A percentile compares a stretch with the other conserved stretches of the same genome.
phyloP scores from a whole-genome alignment of 2,329 filamentous ascomycete species.

The Thelonectria blattea region DNA sequence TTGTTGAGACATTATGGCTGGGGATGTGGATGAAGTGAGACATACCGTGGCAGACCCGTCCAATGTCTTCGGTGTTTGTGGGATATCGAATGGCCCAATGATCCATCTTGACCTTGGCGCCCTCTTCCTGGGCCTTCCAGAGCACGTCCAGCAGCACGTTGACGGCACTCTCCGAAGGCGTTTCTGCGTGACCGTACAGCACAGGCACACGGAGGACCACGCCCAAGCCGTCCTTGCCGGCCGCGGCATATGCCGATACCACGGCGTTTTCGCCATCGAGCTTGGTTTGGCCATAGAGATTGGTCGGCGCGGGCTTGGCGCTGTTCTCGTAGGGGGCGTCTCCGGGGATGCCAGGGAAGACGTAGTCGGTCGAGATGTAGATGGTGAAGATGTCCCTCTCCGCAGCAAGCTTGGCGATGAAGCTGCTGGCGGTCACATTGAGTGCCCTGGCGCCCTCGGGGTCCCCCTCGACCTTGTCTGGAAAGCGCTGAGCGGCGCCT shows the following conservation, averaged over 20 bases:
- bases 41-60: conserved; percentile 73
- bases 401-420: conserved; percentile 71
- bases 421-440: conserved; percentile 74
- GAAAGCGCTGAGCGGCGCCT: conserved; percentile 88
- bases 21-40: conserved; percentile 26
- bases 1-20: conserved; percentile 19
- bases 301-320: conserved; percentile 71
- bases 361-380: conserved; percentile 85
- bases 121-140: conserved; percentile 72
- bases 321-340: conserved; percentile 81
- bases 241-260: conserved; percentile 62
- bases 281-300: conserved; percentile 73
- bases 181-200: conserved; percentile 78
- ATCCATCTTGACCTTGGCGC: conserved; percentile 75
- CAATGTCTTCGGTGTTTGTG: conserved; percentile 88
- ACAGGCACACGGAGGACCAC: conserved; percentile 83
- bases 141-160: conserved; percentile 81
- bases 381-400: conserved; percentile 67
- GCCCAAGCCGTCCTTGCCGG: conserved; percentile 59
- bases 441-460: conserved; percentile 75
- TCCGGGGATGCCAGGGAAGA: conserved; percentile 75
- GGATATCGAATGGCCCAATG: conserved; percentile 86
- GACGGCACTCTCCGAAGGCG: conserved; percentile 77
- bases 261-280: conserved; percentile 68
- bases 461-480: conserved; percentile 83